These are phyloP conservation scores for Phanerochaete carnosa DNA, from an alignment of 768 basidiomycete genomes.

Conservation along the genomic window DNA sequence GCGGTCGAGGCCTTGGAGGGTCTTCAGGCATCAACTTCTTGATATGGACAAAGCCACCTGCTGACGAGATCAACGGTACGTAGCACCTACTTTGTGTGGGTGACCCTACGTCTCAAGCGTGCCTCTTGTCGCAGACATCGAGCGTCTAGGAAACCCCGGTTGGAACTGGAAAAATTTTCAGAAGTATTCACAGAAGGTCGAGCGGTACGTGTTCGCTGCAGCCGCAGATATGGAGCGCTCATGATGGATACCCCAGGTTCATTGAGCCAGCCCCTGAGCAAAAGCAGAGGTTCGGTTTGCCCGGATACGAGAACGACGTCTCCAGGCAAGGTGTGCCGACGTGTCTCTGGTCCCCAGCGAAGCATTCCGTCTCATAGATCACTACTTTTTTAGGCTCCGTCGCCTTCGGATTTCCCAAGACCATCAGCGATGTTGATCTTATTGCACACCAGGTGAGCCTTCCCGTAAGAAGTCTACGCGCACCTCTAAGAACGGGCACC, in stretches of 20 bases:
- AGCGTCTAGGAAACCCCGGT: constrained; percentile 22
- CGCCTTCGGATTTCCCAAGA: neutral
- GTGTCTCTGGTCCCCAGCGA: neutral
- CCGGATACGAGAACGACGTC: constrained; percentile 8
- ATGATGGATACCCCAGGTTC: constrained; percentile 6
- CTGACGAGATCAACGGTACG: constrained; percentile 16
- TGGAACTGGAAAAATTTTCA: constrained; percentile 24
- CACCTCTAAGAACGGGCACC: neutral
- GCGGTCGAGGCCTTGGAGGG: constrained; percentile 25
- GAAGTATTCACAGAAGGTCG: constrained; percentile 15
- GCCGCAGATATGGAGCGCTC: neutral
- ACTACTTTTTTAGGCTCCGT: neutral
- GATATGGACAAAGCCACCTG: neutral
- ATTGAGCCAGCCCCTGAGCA: constrained; percentile 9
- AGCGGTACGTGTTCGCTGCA: constrained; percentile 12
- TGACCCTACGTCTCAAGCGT: too few relatives aligned
- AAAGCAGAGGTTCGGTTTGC: constrained; percentile 4
- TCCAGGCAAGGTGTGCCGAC: neutral
- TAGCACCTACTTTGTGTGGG: neutral
- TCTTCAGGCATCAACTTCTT: neutral
- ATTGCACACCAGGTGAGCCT: neutral
- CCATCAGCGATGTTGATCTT: neutral
- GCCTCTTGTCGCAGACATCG: neutral
- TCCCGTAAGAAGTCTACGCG: neutral
- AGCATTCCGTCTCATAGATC: too few relatives aligned